A percentile compares a stretch with the other conserved stretches of the same genome.
These are phyloP conservation scores for Aspergillus neoniger DNA, from an alignment of 2,329 filamentous ascomycete genomes.

Conservation along the genomic window DNA sequence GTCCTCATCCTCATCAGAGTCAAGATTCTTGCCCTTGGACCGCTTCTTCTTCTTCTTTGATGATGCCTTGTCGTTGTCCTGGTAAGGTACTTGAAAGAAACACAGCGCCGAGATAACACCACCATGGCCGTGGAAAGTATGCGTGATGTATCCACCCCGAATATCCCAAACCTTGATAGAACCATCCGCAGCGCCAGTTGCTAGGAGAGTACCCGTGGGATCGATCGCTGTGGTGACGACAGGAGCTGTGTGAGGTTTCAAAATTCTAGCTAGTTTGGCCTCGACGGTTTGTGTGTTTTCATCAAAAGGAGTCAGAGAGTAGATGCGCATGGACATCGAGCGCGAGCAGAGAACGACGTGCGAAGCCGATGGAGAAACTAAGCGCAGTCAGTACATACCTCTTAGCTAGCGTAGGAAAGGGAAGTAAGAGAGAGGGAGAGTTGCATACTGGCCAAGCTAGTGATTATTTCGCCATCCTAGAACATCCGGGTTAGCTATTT, in stretches of 20 bases:
- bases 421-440: neutral
- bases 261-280: slow-evolving; percentile 69
- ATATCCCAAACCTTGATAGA: slow-evolving; percentile 98
- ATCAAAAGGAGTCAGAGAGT: slow-evolving; percentile 64
- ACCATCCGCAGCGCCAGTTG: slow-evolving; percentile 90
- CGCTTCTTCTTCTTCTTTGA: slow-evolving; percentile 50
- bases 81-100: slow-evolving; percentile 76
- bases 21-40: slow-evolving; percentile 28
- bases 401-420: neutral
- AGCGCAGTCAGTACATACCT: neutral
- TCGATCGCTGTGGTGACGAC: slow-evolving; percentile 86
- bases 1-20: slow-evolving; percentile 44
- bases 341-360: slow-evolving; percentile 90
- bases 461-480: slow-evolving; percentile 65
- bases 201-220: slow-evolving; percentile 81
- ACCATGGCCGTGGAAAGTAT: slow-evolving; percentile 91
- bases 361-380: slow-evolving; percentile 83
- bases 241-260: slow-evolving; percentile 88
- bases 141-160: slow-evolving; percentile 82
- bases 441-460: slow-evolving; percentile 46
- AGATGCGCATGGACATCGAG: slow-evolving; percentile 95
- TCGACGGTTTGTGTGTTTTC: slow-evolving; percentile 61
- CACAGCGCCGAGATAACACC: slow-evolving; percentile 86
- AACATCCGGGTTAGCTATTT: slow-evolving; percentile 20
- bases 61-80: slow-evolving; percentile 43